Conservation (phyloP, 208 protist species). For the Leishmania major region DNA sequence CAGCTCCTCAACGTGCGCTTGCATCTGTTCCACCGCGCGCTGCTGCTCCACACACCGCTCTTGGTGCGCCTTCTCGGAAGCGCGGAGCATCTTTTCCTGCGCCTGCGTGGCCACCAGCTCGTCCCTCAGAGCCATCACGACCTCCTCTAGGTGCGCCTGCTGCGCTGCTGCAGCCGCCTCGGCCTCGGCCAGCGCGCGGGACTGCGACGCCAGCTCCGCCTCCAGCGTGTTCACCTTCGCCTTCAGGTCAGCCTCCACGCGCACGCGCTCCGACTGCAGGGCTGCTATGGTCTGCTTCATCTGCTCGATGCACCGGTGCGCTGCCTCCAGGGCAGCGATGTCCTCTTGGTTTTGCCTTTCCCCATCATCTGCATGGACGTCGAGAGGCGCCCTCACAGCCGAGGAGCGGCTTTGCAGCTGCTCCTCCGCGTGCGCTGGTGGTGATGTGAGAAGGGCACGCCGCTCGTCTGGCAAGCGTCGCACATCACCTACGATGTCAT, state of each 20-base stretch:
- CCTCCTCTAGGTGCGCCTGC: slow-evolving; percentile 7
- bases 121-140: slow-evolving; percentile 26
- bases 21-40: slow-evolving; percentile 21
- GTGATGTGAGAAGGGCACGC: not conserved
- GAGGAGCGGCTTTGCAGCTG: not conserved
- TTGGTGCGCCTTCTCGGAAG: not conserved
- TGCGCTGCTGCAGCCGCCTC: not conserved
- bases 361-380: not conserved
- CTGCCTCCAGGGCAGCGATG: not conserved
- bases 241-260: slow-evolving; percentile 1
- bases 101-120: slow-evolving; percentile 32
- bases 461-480: slow-evolving; percentile 2
- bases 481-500: slow-evolving; percentile 16
- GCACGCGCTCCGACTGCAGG: not conserved
- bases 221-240: slow-evolving; percentile 5
- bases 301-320: slow-evolving; percentile 12
- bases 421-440: not conserved
- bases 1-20: slow-evolving; percentile 8
- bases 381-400: not conserved
- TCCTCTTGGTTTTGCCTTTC: not conserved
- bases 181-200: not conserved
- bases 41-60: slow-evolving; percentile 10
- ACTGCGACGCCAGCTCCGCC: not conserved
- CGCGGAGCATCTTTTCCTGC: slow-evolving; percentile 3
- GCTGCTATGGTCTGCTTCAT: slow-evolving; percentile 21